Base-by-base conservation (phyloP, 345 rosid species). In the Firmiana major region DNA sequence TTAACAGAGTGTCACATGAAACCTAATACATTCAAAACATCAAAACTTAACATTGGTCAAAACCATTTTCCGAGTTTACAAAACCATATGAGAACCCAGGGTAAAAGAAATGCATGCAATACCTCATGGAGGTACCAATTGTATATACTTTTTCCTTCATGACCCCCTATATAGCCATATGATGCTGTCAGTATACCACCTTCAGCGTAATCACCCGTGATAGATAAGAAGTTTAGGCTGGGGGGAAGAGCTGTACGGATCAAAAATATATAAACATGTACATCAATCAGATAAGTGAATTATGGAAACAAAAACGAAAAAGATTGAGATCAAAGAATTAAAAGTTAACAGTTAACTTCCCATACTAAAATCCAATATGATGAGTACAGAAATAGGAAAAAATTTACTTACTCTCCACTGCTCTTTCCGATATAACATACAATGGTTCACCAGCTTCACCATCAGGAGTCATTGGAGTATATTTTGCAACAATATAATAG, bases 51-150 rank as follows among this genome's bases (percentile, higher is more conserved):
- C n/a, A n/a, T n/a, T n/a, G n/a, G n/a, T n/a, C n/a, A n/a, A n/a
- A n/a, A n/a, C n/a, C n/a, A n/a, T n/a, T n/a, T n/a, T n/a, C n/a
- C n/a, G n/a, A n/a, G 72, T 67, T 12, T 6, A 6, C 28, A 42
- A 74, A 74, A 9, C 57, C 59, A 28, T 3, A 79, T 71, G 38
- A 66, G 10, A 36, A 76, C 71, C 43, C 73, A 54, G 36, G 73
- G 76, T 31, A 54, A 71, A 43, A 48, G 48, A 73, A 66, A 77
- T 59, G 40, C 54, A 71, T n/a, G n/a, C n/a, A n/a, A n/a, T 89
- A 95, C 99, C 98, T 95, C 94, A 84, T 90, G 97, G 84, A 86
- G 92, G 84, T 86, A 90, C 99, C 99, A 95, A 77, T 87, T 84
- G 83, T 95, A 93, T 51, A 81, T 79, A 81, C 97, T 95, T 89